phyloP scores from a whole-genome alignment of 1,284 basidiomycete genomes.

The Ustilago curta region DNA sequence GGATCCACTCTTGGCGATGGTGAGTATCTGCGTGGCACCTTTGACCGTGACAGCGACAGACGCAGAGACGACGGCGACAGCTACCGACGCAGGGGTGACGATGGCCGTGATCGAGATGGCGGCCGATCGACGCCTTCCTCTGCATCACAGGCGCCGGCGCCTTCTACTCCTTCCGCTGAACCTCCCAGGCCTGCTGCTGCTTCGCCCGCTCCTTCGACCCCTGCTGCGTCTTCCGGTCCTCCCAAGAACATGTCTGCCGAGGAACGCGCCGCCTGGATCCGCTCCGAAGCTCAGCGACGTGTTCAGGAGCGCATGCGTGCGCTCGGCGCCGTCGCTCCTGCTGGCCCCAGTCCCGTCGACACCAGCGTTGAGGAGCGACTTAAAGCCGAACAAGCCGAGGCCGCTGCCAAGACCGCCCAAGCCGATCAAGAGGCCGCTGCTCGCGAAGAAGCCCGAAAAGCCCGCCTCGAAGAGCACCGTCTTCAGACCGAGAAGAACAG shows the following conservation, averaged over 20 bases:
- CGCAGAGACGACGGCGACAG: slow-evolving; percentile 34
- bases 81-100: slow-evolving; percentile 27
- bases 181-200: slow-evolving; percentile 59
- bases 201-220: slow-evolving; percentile 70
- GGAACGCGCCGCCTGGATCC: slow-evolving; percentile 83
- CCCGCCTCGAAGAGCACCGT: slow-evolving; percentile 63
- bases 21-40: slow-evolving; percentile 59
- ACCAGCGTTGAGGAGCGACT: slow-evolving; percentile 64
- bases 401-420: slow-evolving; percentile 61
- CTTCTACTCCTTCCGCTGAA: slow-evolving; percentile 67
- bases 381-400: slow-evolving; percentile 63
- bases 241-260: slow-evolving; percentile 84
- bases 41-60: slow-evolving; percentile 63
- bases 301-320: slow-evolving; percentile 88
- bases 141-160: slow-evolving; percentile 66
- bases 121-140: slow-evolving; percentile 70
- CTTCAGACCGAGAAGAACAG: slow-evolving; percentile 53
- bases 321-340: slow-evolving; percentile 76
- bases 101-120: slow-evolving; percentile 68
- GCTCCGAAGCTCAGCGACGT: slow-evolving; percentile 83
- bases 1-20: slow-evolving; percentile 45
- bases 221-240: slow-evolving; percentile 73
- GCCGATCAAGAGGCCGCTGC: slow-evolving; percentile 67
- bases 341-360: slow-evolving; percentile 66
- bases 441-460: slow-evolving; percentile 64